A percentile compares a stretch with the other conserved stretches of the same genome.
These are phyloP conservation scores for Sanghuangporus baumii DNA, from an alignment of 1,284 basidiomycete species.

Conservation along the genomic window DNA sequence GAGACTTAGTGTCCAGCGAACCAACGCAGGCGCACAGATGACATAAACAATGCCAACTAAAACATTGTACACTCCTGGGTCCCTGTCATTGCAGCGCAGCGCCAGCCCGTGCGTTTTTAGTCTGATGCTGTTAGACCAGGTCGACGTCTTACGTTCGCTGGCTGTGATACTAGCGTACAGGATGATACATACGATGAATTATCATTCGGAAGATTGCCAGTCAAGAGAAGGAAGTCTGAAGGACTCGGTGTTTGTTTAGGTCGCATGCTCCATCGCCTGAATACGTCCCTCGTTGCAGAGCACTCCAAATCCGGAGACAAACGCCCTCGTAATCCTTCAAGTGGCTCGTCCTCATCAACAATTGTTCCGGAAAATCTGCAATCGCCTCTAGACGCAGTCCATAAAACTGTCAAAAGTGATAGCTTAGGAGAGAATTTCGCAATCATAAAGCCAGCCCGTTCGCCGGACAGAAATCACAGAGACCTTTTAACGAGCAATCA, in stretches of 20 bases:
- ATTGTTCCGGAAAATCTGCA: constrained; percentile 33
- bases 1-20: not conserved
- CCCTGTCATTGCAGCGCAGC: too few relatives aligned
- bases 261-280: constrained; percentile 13
- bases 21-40: too few relatives aligned
- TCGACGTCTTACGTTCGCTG: not conserved
- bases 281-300: constrained; percentile 1
- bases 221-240: constrained; percentile 4
- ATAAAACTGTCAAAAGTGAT: constrained; percentile 26
- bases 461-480: constrained; percentile 3
- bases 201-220: not conserved
- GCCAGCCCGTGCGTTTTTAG: not conserved
- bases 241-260: constrained; percentile 13
- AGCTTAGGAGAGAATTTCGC: constrained; percentile 36
- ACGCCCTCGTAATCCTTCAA: constrained; percentile 32
- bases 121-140: not conserved
- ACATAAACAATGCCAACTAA: too few relatives aligned
- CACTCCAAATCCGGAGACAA: not conserved
- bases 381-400: constrained; percentile 41
- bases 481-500: not conserved
- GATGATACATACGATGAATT: not conserved
- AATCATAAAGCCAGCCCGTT: constrained; percentile 36
- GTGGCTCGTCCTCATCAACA: constrained; percentile 38
- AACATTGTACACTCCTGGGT: not conserved
- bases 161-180: not conserved